These are phyloP conservation scores for Hanseniaspora valbyensis DNA, from an alignment of 805 yeast species.

Conservation along the genomic window DNA sequence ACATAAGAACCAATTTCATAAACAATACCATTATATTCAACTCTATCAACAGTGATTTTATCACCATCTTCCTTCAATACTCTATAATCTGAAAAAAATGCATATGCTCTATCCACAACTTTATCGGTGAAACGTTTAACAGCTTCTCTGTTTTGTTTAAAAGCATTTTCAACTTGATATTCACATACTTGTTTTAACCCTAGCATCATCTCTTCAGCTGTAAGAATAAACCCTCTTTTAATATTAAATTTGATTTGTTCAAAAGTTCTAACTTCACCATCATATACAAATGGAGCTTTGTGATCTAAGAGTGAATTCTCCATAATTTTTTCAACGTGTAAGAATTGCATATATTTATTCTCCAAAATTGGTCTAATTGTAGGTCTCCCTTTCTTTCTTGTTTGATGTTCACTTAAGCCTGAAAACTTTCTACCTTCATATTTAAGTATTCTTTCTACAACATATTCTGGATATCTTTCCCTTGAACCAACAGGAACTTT, in stretches of 20 bases:
- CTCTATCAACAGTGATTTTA: constrained; percentile 66
- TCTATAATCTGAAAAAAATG: not conserved
- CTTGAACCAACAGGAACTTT: constrained; percentile 9
- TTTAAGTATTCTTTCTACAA: not conserved
- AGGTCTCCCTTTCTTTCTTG: constrained; percentile 68
- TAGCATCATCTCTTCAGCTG: not conserved
- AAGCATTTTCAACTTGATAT: constrained; percentile 5
- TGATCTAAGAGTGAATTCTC: constrained; percentile 2
- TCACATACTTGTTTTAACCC: constrained; percentile 5
- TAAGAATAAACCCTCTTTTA: constrained; percentile 11
- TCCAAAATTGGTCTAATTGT: constrained; percentile 89
- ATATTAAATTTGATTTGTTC: constrained; percentile 61
- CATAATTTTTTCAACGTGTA: constrained; percentile 35
- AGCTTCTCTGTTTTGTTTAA: not conserved
- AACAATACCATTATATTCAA: constrained; percentile 56
- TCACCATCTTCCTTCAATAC: constrained; percentile 29
- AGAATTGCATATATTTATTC: constrained; percentile 75
- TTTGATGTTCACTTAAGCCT: constrained; percentile 20
- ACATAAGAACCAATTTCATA: constrained; percentile 95
- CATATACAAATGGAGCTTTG: constrained; percentile 33
- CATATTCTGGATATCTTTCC: constrained; percentile 2
- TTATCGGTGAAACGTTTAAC: not conserved
- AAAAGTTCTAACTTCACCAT: constrained; percentile 45
- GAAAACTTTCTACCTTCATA: constrained; percentile 16
- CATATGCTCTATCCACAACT: constrained; percentile 21